These are phyloP conservation scores for Coemansia sp. DNA, from an alignment of 192 early-diverging fungal genomes.

Conservation along the genomic window DNA sequence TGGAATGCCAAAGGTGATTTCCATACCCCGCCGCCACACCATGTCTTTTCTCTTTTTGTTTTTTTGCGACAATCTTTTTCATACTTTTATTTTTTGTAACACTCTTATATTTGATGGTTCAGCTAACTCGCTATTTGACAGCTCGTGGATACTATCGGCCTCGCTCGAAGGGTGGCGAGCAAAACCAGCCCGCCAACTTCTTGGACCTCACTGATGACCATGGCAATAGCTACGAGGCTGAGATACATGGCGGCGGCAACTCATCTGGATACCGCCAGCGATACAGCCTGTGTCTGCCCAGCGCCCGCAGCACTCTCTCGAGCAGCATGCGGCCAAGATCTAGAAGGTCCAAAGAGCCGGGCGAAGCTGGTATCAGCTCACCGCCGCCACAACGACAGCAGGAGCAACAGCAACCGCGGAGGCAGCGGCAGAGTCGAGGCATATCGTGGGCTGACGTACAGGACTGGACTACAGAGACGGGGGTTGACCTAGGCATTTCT, in stretches of 20 bases:
- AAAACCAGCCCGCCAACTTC: constrained; percentile 32
- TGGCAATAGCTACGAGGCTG: not conserved
- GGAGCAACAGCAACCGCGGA: not conserved
- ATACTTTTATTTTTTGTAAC: not conserved
- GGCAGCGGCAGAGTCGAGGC: constrained; percentile 9
- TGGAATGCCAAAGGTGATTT: not conserved
- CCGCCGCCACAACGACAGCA: not conserved
- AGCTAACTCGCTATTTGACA: not conserved
- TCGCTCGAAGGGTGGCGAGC: not conserved
- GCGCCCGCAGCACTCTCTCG: not conserved
- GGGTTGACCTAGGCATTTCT: not conserved
- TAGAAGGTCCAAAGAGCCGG: not conserved
- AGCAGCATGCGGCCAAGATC: not conserved
- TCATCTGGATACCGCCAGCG: not conserved
- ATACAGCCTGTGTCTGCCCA: constrained; percentile 19
- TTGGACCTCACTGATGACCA: constrained; percentile 29
- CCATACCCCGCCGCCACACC: not conserved
- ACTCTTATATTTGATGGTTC: not conserved
- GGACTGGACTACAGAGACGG: not conserved
- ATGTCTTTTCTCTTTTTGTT: not conserved
- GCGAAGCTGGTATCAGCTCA: not conserved
- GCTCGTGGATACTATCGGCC: not conserved
- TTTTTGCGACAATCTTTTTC: not conserved
- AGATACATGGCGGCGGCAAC: not conserved
- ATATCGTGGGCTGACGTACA: constrained; percentile 43